Percentiles rank a stretch among this genome's conserved stretches.
Conservation (phyloP, 768 basidiomycete species). For the Amyloporia xantha region DNA sequence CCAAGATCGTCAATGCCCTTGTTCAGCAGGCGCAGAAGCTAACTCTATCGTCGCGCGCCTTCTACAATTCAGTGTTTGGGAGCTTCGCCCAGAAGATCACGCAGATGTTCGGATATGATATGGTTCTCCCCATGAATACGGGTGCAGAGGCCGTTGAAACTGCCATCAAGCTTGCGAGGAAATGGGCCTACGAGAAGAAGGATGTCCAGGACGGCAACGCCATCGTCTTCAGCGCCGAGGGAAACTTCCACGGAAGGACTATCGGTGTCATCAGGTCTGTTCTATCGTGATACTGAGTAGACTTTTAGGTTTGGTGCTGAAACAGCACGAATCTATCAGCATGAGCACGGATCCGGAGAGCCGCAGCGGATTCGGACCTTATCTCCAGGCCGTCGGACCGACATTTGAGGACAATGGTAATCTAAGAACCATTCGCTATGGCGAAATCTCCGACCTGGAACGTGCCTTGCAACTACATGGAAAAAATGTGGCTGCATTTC, state of each 20-base stretch:
- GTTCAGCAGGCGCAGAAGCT: slow-evolving; percentile 81
- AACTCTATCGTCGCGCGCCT: slow-evolving; percentile 92
- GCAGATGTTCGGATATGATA: slow-evolving; percentile 83
- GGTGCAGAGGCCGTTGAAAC: slow-evolving; percentile 99
- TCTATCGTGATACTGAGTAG: slow-evolving; percentile 2
- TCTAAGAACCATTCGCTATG: slow-evolving; percentile 67
- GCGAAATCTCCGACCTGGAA: slow-evolving; percentile 75
- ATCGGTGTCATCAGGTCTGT: slow-evolving; percentile 73
- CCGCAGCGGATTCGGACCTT: slow-evolving; percentile 86
- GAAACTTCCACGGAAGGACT: slow-evolving; percentile 96
- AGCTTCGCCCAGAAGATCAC: slow-evolving; percentile 84
- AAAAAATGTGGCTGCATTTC: slow-evolving; percentile 80
- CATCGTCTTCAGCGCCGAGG: slow-evolving; percentile 75
- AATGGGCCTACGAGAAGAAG: slow-evolving; percentile 94
- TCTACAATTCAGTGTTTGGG: slow-evolving; percentile 91
- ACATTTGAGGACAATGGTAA: slow-evolving; percentile 49
- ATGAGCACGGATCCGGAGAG: slow-evolving; percentile 95
- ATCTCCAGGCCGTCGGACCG: slow-evolving; percentile 80
- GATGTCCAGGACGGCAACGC: slow-evolving; percentile 77
- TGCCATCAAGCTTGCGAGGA: slow-evolving; percentile 88
- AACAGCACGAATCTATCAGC: slow-evolving; percentile 42
- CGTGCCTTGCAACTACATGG: slow-evolving; percentile 77
- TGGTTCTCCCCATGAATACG: slow-evolving; percentile 98
- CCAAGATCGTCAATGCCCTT: slow-evolving; percentile 75
- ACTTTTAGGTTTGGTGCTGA: slow-evolving; percentile 8